These are phyloP conservation scores for Mucor piriformis DNA, from an alignment of 371 early-diverging fungal species.

Conservation along the genomic window DNA sequence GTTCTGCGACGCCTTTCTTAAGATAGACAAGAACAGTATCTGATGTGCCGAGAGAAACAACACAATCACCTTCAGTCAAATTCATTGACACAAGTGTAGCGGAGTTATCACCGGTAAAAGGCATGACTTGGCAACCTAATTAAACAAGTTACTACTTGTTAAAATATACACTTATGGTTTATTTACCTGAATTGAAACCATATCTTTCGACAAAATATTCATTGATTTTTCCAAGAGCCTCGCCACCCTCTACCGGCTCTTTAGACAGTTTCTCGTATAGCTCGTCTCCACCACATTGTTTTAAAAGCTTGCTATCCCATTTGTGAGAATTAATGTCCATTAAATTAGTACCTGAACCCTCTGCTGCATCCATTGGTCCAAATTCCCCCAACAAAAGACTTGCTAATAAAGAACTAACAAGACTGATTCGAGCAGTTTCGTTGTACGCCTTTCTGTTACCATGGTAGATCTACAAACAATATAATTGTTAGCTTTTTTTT, in stretches of 20 bases:
- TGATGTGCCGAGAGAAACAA: constrained; percentile 80
- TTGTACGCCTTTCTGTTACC: constrained; percentile 35
- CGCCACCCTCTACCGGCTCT: constrained; percentile 46
- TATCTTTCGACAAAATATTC: constrained; percentile 55
- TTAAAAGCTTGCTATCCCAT: constrained; percentile 56
- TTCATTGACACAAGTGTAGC: constrained; percentile 72
- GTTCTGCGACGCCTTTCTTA: constrained; percentile 43
- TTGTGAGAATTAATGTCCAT: constrained; percentile 63
- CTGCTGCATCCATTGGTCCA: constrained; percentile 73
- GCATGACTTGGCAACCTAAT: constrained; percentile 61
- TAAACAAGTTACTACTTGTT: no score
- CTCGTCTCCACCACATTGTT: constrained; percentile 47
- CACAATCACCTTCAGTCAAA: constrained; percentile 57
- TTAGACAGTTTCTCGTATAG: constrained; percentile 44
- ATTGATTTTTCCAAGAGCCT: constrained; percentile 41
- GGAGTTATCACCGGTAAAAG: constrained; percentile 88
- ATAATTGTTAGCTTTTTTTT: background rate
- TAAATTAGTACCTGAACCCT: constrained; percentile 86
- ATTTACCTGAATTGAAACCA: constrained; percentile 61
- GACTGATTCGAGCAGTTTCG: constrained; percentile 59
- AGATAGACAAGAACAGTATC: constrained; percentile 77
- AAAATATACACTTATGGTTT: background rate
- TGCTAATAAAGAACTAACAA: constrained; percentile 76
- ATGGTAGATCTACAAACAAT: constrained; percentile 34
- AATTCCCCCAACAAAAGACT: constrained; percentile 66